These are phyloP conservation scores for Leccinum uliginosum DNA, from an alignment of 768 basidiomycete genomes.

Conservation along the genomic window DNA sequence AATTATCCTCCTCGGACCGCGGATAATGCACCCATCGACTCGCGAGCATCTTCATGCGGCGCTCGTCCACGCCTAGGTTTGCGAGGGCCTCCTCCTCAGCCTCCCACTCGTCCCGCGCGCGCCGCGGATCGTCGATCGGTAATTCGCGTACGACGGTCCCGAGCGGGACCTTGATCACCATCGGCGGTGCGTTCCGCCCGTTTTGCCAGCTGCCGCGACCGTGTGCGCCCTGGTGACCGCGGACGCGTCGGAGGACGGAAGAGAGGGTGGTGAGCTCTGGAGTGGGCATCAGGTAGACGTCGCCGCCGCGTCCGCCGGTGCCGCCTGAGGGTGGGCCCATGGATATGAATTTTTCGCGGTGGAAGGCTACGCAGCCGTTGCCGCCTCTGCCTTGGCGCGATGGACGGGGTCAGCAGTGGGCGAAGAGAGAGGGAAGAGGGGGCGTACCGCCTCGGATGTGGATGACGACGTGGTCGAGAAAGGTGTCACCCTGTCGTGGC, in stretches of 20 bases:
- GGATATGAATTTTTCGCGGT: conserved; percentile 81
- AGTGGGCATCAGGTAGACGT: conserved; percentile 80
- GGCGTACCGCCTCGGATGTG: conserved; percentile 68
- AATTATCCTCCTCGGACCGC: conserved; percentile 54
- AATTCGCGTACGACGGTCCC: conserved; percentile 88
- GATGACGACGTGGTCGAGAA: conserved; percentile 80
- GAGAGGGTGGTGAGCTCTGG: conserved; percentile 75
- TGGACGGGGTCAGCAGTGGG: not conserved
- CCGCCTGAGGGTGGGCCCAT: conserved; percentile 92
- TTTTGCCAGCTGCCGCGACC: conserved; percentile 88
- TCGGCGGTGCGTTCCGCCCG: conserved; percentile 69
- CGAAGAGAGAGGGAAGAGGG: not conserved
- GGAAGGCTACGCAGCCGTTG: conserved; percentile 88
- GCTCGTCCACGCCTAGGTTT: conserved; percentile 42
- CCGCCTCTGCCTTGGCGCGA: conserved; percentile 70
- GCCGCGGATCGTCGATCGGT: conserved; percentile 56
- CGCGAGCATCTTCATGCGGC: conserved; percentile 56
- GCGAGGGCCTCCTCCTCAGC: conserved; percentile 59
- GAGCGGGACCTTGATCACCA: conserved; percentile 77
- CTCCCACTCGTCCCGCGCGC: conserved; percentile 68
- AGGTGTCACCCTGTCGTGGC: conserved; percentile 58
- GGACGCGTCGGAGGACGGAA: conserved; percentile 62
- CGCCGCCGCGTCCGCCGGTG: conserved; percentile 85
- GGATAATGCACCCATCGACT: conserved; percentile 83
- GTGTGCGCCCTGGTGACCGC: conserved; percentile 60